A percentile compares a stretch with the other conserved stretches of the same genome.
phyloP scores from a whole-genome alignment of 1,284 basidiomycete genomes.

The Trametes versicolor region DNA sequence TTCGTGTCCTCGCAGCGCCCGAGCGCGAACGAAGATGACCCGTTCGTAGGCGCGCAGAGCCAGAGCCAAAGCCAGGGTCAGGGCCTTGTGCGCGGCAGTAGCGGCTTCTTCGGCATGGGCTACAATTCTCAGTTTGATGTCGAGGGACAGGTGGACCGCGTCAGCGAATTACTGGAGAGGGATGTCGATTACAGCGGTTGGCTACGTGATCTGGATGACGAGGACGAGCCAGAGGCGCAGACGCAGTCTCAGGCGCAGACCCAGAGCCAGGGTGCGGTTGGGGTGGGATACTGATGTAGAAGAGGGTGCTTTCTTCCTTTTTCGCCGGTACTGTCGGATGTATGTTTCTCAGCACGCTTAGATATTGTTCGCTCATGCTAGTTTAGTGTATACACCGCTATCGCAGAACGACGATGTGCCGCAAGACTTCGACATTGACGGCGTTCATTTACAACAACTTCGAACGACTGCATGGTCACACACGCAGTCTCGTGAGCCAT shows the following conservation, averaged over 20 bases:
- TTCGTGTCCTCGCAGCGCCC: slow-evolving; percentile 51
- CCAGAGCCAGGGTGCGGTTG: slow-evolving; percentile 21
- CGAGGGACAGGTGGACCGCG: slow-evolving; percentile 51
- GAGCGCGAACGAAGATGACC: slow-evolving; percentile 25
- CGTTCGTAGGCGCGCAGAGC: slow-evolving; percentile 22
- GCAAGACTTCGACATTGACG: neutral
- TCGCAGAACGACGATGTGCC: neutral
- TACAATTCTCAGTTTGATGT: slow-evolving; percentile 61
- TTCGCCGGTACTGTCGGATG: neutral
- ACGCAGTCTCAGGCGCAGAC: slow-evolving; percentile 13
- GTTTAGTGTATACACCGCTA: neutral
- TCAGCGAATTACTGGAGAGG: slow-evolving; percentile 53
- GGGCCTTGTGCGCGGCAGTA: slow-evolving; percentile 35
- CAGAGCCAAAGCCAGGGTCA: slow-evolving; percentile 29
- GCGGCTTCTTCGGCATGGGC: slow-evolving; percentile 45
- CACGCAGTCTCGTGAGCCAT: neutral
- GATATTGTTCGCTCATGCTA: neutral
- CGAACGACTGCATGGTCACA: neutral
- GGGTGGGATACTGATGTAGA: neutral
- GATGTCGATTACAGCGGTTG: slow-evolving; percentile 58
- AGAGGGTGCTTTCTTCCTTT: neutral
- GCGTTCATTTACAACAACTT: too few species aligned
- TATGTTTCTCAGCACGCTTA: neutral
- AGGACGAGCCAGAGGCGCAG: slow-evolving; percentile 35
- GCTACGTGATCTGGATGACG: slow-evolving; percentile 49